These are phyloP conservation scores for Leishmania braziliensis DNA, from an alignment of 208 protist genomes.

Conservation along the genomic window DNA sequence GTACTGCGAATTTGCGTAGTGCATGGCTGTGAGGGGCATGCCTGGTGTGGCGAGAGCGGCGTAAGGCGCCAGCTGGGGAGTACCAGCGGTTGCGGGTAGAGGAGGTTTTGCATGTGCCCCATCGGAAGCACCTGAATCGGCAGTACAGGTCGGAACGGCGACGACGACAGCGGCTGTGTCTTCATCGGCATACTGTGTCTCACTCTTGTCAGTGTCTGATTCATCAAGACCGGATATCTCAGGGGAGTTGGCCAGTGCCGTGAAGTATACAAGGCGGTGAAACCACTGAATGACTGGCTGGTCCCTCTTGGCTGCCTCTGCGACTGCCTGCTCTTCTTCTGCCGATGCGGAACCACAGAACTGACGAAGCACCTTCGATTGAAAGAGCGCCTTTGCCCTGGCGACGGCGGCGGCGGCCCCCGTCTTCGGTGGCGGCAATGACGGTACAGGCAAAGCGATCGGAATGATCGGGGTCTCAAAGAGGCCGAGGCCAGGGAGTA, in stretches of 20 bases:
- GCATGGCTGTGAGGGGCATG: too few species aligned
- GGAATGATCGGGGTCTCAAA: slow-evolving; percentile 25
- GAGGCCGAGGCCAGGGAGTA: slow-evolving; percentile 19
- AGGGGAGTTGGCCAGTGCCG: slow-evolving; percentile 9
- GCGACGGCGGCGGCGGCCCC: background rate
- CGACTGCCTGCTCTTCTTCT: background rate
- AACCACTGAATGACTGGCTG: slow-evolving; percentile 15
- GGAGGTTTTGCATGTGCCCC: background rate
- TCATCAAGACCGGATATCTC: slow-evolving; percentile 1
- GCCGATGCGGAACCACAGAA: background rate
- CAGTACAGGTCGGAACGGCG: background rate
- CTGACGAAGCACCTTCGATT: slow-evolving; percentile 1
- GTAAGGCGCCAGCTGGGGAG: background rate
- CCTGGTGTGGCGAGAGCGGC: background rate
- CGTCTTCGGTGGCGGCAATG: background rate
- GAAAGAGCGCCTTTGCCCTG: background rate
- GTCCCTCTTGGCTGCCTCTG: background rate
- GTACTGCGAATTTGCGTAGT: background rate
- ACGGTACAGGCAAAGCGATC: background rate
- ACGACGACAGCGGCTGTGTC: background rate
- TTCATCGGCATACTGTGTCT: background rate
- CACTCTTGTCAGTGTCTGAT: background rate
- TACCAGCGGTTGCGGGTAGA: background rate
- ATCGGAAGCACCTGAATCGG: too few species aligned
- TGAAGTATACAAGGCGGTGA: slow-evolving; percentile 24